A percentile compares a stretch with the other conserved stretches of the same genome.
These are phyloP conservation scores for Candida frijolesensis DNA, from an alignment of 1,139 yeast species.

Conservation along the genomic window DNA sequence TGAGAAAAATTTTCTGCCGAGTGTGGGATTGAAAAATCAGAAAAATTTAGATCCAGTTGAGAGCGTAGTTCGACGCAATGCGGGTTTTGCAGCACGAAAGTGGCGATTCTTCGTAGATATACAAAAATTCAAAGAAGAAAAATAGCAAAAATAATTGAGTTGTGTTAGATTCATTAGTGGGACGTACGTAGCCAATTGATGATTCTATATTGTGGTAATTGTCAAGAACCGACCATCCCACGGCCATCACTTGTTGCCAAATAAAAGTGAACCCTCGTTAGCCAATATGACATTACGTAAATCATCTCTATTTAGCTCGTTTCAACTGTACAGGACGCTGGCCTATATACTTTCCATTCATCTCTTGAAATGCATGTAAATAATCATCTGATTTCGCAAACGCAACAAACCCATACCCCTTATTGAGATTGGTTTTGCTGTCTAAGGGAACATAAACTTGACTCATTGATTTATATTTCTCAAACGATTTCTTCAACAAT, in stretches of 20 bases:
- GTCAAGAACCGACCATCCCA: background rate
- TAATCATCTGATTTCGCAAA: slow-evolving; percentile 65
- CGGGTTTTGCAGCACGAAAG: no score
- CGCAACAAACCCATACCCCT: slow-evolving; percentile 75
- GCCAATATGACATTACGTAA: background rate
- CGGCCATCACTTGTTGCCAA: background rate
- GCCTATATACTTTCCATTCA: slow-evolving; percentile 78
- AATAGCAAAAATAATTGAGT: no score
- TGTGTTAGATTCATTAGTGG: no score
- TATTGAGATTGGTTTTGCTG: slow-evolving; percentile 42
- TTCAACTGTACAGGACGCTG: slow-evolving; percentile 71
- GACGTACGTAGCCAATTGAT: no score
- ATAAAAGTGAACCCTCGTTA: background rate
- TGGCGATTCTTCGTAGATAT: no score
- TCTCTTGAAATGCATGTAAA: slow-evolving; percentile 67
- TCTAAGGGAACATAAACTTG: slow-evolving; percentile 60
- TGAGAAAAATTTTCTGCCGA: background rate
- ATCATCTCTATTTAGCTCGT: slow-evolving; percentile 52
- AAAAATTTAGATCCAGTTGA: no score
- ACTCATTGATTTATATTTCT: slow-evolving; percentile 49
- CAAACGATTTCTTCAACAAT: slow-evolving; percentile 53
- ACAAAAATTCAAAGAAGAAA: no score
- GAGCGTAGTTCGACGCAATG: no score
- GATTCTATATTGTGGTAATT: background rate
- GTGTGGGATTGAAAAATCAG: background rate